Base-by-base conservation (phyloP, 495 filamentous ascomycete genomes). In the Astrothelium macrocarpum region DNA sequence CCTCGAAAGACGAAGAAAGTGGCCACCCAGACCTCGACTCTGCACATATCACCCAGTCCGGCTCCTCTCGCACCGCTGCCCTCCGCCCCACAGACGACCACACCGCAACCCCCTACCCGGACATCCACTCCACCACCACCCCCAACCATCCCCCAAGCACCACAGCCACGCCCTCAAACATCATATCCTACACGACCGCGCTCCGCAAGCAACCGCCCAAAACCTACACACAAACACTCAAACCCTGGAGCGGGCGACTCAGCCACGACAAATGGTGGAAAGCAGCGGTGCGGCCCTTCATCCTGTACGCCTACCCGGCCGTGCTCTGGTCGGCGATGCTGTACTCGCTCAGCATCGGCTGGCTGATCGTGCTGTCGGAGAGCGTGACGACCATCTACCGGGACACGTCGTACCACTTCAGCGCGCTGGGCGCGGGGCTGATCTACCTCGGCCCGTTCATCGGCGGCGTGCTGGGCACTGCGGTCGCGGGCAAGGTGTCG, bases 321-420 rank as follows among this genome's bases (percentile, higher is more conserved):
- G 88, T 98, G 16, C 83, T 98, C 26, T 98, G 93, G 93, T 93
- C 89, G 42, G 78, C 91, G 0, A 80, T 89, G 0, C 85, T 97
- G 32, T 98, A 98, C 73, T 77, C 91, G 0, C 85, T 94, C 66
- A 91, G 89, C 3, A 83, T 97, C n/a, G 92, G 93, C 20, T 97
- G 93, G 94, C 79, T 98, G 53, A 96, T 98, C 64, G 89, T 97
- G 32, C 83, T 97, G 14, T 97, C 94, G 1, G 91, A 97, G 74
- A 87, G 87, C 0, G 84, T 96, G 0, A 83, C 89, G 0, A 78
- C 82, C 53, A 89, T 95, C 66, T 97, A 87, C 75, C 83, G 88
- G 61, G 79, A 82, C 60, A 72, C 80, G 0, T 75, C 78, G 7
- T 96, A 97, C 75, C 79, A 90, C 59, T 96, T 98, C 74, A 85